These are phyloP conservation scores for Macrophomina phaseolina DNA, from an alignment of 2,329 filamentous ascomycete genomes.

Conservation along the genomic window DNA sequence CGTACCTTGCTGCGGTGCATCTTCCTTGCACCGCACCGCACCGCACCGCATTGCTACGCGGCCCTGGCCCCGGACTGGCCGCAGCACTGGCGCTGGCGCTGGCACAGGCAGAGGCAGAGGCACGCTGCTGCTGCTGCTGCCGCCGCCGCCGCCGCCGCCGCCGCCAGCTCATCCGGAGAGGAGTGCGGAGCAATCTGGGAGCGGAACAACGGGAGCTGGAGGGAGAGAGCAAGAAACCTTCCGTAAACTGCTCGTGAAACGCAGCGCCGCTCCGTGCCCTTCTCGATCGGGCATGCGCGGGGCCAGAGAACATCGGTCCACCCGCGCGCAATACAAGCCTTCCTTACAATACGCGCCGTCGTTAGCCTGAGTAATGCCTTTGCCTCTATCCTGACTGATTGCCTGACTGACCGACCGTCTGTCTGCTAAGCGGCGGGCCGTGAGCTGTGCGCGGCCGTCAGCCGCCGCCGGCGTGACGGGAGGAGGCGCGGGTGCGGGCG, in stretches of 20 bases:
- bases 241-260: slow-evolving; percentile 24
- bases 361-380: slow-evolving; percentile 18
- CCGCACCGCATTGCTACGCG: not conserved
- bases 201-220: slow-evolving; percentile 14
- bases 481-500: not conserved
- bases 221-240: slow-evolving; percentile 10
- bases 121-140: too few species aligned
- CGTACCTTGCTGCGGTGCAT: slow-evolving; percentile 2
- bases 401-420: not conserved
- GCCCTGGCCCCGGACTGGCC: not conserved
- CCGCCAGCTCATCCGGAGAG: not conserved
- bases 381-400: not conserved
- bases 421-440: not conserved
- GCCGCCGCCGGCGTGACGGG: not conserved
- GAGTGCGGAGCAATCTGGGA: slow-evolving; percentile 5
- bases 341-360: not conserved
- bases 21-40: not conserved
- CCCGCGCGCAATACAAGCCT: not conserved
- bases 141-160: too few species aligned
- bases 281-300: slow-evolving; percentile 23
- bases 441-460: slow-evolving; percentile 3
- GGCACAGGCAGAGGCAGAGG: too few species aligned
- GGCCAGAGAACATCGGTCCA: slow-evolving; percentile 6
- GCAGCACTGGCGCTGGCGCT: too few species aligned
- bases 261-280: slow-evolving; percentile 23